Percentiles rank a stretch among this genome's conserved stretches.
Evolutionary conservation across 192 early-diverging fungal genomes (phyloP).

Genomic region (Phycomyces blakesleeanus): DNA sequence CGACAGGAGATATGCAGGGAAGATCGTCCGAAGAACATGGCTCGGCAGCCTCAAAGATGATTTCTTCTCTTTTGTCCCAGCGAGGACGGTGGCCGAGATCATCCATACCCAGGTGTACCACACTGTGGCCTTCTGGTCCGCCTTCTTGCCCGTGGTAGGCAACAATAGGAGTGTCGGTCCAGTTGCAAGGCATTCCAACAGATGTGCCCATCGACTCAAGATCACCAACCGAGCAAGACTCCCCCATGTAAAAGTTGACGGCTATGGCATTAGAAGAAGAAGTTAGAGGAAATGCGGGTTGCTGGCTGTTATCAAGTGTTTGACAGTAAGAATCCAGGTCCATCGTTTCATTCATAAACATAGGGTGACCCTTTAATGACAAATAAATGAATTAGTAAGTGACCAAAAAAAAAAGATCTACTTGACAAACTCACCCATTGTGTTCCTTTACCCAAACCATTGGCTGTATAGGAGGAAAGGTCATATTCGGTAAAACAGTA

Average conservation of each 20-base stretch:
- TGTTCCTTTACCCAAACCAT: background rate
- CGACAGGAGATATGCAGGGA: slow-evolving; percentile 20
- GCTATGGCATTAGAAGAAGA: slow-evolving; percentile 7
- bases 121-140: slow-evolving; percentile 9
- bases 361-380: slow-evolving; percentile 8
- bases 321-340: slow-evolving; percentile 15
- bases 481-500: slow-evolving; percentile 19
- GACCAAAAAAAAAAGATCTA: no score
- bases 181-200: slow-evolving; percentile 28
- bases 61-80: slow-evolving; percentile 8
- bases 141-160: slow-evolving; percentile 14
- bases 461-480: background rate
- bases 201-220: slow-evolving; percentile 17
- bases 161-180: slow-evolving; percentile 30
- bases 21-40: slow-evolving; percentile 7
- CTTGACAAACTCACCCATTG: background rate
- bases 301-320: slow-evolving; percentile 4
- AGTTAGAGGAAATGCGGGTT: slow-evolving; percentile 8
- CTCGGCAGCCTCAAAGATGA: slow-evolving; percentile 16
- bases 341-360: slow-evolving; percentile 6
- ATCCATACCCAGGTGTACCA: slow-evolving; percentile 18
- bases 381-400: background rate
- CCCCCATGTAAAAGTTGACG: slow-evolving; percentile 21
- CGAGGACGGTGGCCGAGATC: slow-evolving; percentile 25
- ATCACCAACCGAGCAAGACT: slow-evolving; percentile 25